phyloP scores from a whole-genome alignment of 73 alveolate genomes.

The Blepharisma stoltei region DNA sequence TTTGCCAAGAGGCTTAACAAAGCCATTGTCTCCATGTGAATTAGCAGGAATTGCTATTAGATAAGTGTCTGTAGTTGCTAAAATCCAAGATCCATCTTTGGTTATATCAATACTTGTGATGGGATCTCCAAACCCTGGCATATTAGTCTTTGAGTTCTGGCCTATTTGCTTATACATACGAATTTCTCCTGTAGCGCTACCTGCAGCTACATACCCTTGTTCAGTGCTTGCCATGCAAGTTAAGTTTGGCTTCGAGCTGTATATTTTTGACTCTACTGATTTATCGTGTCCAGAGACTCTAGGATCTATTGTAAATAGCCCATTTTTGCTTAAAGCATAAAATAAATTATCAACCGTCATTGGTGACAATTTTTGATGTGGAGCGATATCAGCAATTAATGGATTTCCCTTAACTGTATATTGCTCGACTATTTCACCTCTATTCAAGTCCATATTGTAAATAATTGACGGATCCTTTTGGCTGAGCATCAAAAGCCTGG shows the following conservation, averaged over 20 bases:
- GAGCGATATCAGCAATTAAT: not conserved
- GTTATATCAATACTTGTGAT: not conserved
- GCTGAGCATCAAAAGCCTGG: not conserved
- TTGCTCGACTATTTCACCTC: slow-evolving; percentile 26
- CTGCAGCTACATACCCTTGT: slow-evolving; percentile 18
- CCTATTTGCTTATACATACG: not conserved
- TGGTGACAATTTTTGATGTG: not conserved
- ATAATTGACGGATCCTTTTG: not conserved
- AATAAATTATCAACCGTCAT: slow-evolving; percentile 7
- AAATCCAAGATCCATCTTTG: not conserved
- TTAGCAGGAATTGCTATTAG: not conserved
- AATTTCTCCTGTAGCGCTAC: slow-evolving; percentile 4
- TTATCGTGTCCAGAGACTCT: not conserved
- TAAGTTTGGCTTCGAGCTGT: not conserved
- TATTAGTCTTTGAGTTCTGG: not conserved
- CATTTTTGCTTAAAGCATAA: not conserved
- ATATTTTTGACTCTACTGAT: not conserved
- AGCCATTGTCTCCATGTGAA: not conserved
- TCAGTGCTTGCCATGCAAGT: slow-evolving; percentile 31
- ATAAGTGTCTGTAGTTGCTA: not conserved
- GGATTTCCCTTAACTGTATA: not conserved
- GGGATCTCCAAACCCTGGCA: not conserved
- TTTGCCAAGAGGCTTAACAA: slow-evolving; percentile 1
- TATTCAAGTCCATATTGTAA: not conserved
- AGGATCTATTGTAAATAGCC: slow-evolving; percentile 14